phyloP scores from a whole-genome alignment of 2,329 filamentous ascomycete genomes.

The Aspergillus sp. region DNA sequence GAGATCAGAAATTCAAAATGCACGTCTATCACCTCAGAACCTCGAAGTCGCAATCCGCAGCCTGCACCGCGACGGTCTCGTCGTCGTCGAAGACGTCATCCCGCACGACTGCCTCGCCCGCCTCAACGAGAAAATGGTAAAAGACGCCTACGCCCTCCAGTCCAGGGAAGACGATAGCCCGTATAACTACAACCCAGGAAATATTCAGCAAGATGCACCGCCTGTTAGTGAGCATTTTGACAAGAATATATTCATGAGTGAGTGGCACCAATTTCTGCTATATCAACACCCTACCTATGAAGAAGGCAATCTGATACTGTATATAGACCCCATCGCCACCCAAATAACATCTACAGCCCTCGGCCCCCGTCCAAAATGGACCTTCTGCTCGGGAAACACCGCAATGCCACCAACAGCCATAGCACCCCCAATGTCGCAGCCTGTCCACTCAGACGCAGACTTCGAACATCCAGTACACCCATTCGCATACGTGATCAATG shows the following conservation, averaged over 20 bases:
- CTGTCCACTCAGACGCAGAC: conserved; percentile 43
- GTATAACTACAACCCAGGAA: conserved; percentile 31
- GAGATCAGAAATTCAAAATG: no score
- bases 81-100: conserved; percentile 41
- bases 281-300: no score
- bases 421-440: conserved; percentile 30
- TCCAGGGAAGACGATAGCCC: conserved; percentile 21
- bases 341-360: conserved; percentile 25
- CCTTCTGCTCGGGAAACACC: conserved; percentile 43
- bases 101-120: conserved; percentile 30
- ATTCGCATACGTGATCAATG: conserved; percentile 50
- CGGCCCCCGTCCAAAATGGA: conserved; percentile 36
- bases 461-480: conserved; percentile 53
- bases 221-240: conserved; percentile 22
- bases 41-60: conserved; percentile 24
- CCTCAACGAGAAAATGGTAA: conserved; percentile 29
- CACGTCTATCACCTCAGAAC: conserved; percentile 16
- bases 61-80: conserved; percentile 38
- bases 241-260: conserved; percentile 37
- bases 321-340: no score
- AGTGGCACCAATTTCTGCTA: conserved; percentile 37
- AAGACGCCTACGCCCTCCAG: conserved; percentile 35
- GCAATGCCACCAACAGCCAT: conserved; percentile 34
- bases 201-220: conserved; percentile 43
- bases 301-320: no score